Percentiles rank a stretch among this genome's conserved stretches.
These are phyloP conservation scores for Parastagonospora avenae DNA, from an alignment of 2,329 filamentous ascomycete species.

Conservation along the genomic window DNA sequence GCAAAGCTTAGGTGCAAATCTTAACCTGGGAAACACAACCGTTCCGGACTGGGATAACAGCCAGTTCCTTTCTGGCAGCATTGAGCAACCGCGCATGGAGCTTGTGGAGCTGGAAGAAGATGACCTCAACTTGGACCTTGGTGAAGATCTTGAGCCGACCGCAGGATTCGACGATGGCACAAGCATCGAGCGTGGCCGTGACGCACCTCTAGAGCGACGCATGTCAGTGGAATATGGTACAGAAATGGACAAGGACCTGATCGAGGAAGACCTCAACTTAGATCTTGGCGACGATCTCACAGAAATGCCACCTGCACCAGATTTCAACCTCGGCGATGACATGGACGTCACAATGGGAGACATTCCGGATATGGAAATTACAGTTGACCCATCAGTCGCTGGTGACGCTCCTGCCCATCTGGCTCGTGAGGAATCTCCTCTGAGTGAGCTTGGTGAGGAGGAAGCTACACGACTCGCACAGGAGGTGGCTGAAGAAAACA, in stretches of 20 bases:
- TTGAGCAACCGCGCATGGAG: conserved; percentile 60
- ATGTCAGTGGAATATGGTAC: conserved; percentile 39
- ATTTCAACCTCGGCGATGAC: conserved; percentile 37
- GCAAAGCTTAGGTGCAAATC: conserved; percentile 62
- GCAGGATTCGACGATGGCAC: conserved; percentile 44
- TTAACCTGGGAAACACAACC: conserved; percentile 49
- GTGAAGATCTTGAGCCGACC: conserved; percentile 50
- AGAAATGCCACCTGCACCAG: conserved; percentile 27
- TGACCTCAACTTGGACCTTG: conserved; percentile 69
- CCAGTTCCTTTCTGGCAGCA: conserved; percentile 76
- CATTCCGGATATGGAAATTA: conserved; percentile 54
- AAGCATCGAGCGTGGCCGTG: conserved; percentile 89
- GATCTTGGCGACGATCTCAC: conserved; percentile 43
- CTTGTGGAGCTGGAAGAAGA: conserved; percentile 40
- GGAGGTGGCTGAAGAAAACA: conserved; percentile 53
- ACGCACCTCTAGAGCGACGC: conserved; percentile 67
- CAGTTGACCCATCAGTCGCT: conserved; percentile 33
- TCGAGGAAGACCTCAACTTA: conserved; percentile 58
- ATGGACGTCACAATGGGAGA: conserved; percentile 53
- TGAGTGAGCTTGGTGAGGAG: conserved; percentile 59
- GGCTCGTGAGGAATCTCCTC: conserved; percentile 57
- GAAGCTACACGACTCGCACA: conserved; percentile 68
- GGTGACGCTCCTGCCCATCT: conserved; percentile 55
- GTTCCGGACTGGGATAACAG: conserved; percentile 66
- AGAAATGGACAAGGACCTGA: conserved; percentile 56